Evolutionary conservation across 768 basidiomycete genomes (phyloP).

Genomic region (Dacryopinax spathularia): DNA sequence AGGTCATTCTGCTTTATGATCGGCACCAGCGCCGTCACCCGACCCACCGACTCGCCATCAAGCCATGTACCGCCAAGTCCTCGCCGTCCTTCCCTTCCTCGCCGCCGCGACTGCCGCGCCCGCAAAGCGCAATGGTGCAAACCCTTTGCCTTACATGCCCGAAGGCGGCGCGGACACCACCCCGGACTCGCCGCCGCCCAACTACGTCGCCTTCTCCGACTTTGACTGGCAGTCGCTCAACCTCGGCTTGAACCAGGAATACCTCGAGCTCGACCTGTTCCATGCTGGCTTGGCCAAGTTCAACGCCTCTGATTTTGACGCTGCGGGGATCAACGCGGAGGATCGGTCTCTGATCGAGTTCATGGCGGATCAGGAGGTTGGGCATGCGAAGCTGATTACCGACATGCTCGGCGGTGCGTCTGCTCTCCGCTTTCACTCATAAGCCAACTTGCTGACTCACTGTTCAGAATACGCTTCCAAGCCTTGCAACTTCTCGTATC

Average conservation of each 20-base stretch:
- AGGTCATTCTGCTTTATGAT: too few relatives aligned
- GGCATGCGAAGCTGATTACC: slow-evolving; percentile 40
- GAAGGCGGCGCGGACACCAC: too few relatives aligned
- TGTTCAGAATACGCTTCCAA: slow-evolving; percentile 28
- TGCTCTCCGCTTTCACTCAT: slow-evolving; percentile 5
- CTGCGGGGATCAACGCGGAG: slow-evolving; percentile 37
- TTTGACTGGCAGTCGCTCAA: too few relatives aligned
- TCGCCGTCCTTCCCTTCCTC: too few relatives aligned
- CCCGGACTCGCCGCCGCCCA: too few relatives aligned
- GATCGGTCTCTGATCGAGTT: slow-evolving; percentile 43
- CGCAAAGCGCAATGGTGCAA: too few relatives aligned
- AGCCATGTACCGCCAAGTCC: too few relatives aligned
- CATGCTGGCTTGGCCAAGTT: slow-evolving; percentile 41
- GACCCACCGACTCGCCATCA: too few relatives aligned
- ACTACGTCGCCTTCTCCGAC: too few relatives aligned
- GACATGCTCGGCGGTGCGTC: slow-evolving; percentile 34
- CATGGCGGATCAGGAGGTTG: slow-evolving; percentile 51
- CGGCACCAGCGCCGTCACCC: too few relatives aligned
- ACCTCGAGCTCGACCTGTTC: slow-evolving; percentile 41
- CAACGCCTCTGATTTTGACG: slow-evolving; percentile 41
- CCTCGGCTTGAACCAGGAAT: slow-evolving; percentile 46
- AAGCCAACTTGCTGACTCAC: slow-evolving; percentile 8
- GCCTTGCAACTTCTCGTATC: slow-evolving; percentile 43
- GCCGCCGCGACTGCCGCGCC: too few relatives aligned
- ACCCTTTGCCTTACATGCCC: too few relatives aligned